Base-by-base conservation (phyloP, 306 rosid genomes). In the Hippophae tibetana region DNA sequence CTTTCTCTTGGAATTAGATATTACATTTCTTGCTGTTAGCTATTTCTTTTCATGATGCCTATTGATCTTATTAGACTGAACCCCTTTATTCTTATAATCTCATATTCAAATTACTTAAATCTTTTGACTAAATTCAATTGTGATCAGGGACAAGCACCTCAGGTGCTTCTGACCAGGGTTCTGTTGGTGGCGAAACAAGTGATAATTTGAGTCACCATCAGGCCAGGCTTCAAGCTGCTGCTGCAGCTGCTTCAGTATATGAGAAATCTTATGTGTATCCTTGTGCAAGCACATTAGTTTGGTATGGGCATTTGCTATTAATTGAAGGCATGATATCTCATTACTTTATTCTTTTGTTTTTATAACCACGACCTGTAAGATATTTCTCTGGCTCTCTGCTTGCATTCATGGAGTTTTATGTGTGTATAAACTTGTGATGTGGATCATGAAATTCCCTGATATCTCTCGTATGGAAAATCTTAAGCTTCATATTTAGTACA, bases 191-290 rank as follows among this genome's bases (percentile, higher is more conserved):
- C 56, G 68, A 8, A 56, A 64, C 72, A 57, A 70, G 79, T 69
- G 83, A 78, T 78, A 76, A 59, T 68, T 47, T 82, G 65, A 87
- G 85, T 72, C 79, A 64, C 57, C 93, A 85, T 72, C 93, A 87
- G 76, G 86, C 93, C 49, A 85, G 96, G 76, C 93, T 85, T 57
- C 96, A 57, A 80, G 93, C 98, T 57, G 95, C 95, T n/a, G 95
- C 95, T 12, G 83, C 89, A 5, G 95, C 98, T 31, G 98, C 98
- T 60, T 78, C 95, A 47, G 73, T 85, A 68, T 92, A 92, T 69
- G 96, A 83, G 85, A 92, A 84, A 67, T 92, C 98, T 70, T 72
- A 54, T 56, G 83, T 81, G 42, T 81, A 78, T 72, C 83, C 86
- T 49, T 71, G 84, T 45, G 74, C 86, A 71, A 73, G 74, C 73